These are phyloP conservation scores for Brassica hybrid DNA, from an alignment of 441 rosid species.

Conservation along the genomic window DNA sequence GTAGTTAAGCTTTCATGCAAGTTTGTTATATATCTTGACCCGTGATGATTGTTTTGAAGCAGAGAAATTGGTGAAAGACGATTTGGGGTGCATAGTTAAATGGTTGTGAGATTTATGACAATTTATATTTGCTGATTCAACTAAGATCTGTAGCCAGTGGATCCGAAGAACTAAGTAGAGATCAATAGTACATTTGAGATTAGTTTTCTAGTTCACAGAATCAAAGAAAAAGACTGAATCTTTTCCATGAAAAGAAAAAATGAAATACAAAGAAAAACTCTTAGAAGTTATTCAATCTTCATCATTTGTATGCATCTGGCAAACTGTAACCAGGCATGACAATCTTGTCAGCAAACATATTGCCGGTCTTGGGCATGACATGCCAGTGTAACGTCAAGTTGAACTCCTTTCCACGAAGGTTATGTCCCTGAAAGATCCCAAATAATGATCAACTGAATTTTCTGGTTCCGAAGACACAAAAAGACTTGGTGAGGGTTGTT, in stretches of 20 bases:
- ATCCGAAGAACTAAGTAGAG: constrained; percentile 38
- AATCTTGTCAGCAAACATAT: constrained; percentile 85
- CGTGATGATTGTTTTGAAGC: constrained; percentile 46
- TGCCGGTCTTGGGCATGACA: constrained; percentile 98
- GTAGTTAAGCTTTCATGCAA: not conserved
- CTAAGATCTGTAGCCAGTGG: constrained; percentile 26
- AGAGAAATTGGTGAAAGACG: constrained; percentile 29
- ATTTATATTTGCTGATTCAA: constrained; percentile 30
- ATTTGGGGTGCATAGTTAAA: constrained; percentile 46
- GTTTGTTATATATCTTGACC: constrained; percentile 36
- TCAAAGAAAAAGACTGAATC: constrained; percentile 8
- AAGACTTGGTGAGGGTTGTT: not conserved
- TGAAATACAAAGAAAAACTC: constrained; percentile 33
- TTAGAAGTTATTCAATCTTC: constrained; percentile 22
- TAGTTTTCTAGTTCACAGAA: constrained; percentile 5
- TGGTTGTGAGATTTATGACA: constrained; percentile 45
- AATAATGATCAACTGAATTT: constrained; percentile 18
- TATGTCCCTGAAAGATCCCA: constrained; percentile 64
- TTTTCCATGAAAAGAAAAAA: constrained; percentile 6
- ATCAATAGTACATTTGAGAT: not conserved
- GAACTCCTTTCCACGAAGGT: constrained; percentile 86
- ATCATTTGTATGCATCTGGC: constrained; percentile 83
- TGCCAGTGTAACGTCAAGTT: constrained; percentile 98
- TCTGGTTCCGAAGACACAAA: not conserved
- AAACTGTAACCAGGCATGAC: constrained; percentile 83